Conservation (phyloP, 75 land plant species). For the Cryptomeria japonica region DNA sequence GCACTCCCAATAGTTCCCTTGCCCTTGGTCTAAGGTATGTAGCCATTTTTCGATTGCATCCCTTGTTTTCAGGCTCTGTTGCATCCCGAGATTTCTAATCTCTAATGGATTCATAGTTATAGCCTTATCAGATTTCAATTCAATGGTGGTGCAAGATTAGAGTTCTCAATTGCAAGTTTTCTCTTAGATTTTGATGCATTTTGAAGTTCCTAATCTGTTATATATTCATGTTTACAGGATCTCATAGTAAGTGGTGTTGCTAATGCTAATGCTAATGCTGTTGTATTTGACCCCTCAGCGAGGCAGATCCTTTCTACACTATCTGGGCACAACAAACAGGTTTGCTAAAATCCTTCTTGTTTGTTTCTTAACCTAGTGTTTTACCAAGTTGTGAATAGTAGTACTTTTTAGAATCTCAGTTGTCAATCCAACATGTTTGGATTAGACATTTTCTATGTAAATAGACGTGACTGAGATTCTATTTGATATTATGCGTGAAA, state of each 20-base stretch:
- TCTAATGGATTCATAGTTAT: neutral
- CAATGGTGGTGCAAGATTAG: neutral
- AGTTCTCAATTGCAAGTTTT: neutral
- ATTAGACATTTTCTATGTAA: neutral
- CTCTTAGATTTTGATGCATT: neutral
- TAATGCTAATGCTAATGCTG: slow-evolving; percentile 85
- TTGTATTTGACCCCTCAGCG: slow-evolving; percentile 72
- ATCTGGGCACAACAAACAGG: slow-evolving; percentile 93
- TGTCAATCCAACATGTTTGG: neutral
- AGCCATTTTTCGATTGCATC: too few relatives aligned
- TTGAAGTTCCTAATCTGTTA: neutral
- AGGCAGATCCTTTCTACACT: slow-evolving; percentile 81
- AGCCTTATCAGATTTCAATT: neutral
- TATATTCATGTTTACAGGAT: slow-evolving; percentile 45
- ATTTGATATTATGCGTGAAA: neutral
- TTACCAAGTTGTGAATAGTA: slow-evolving; percentile 1
- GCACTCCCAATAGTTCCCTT: too few relatives aligned
- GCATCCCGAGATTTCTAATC: neutral
- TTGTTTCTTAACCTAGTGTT: neutral
- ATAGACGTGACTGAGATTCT: neutral
- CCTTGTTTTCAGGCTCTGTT: neutral
- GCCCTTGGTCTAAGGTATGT: too few relatives aligned
- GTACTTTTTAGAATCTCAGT: neutral
- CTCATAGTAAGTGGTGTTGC: slow-evolving; percentile 86
- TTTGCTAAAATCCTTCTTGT: slow-evolving; percentile 13